Percentiles rank a stretch among this genome's conserved stretches.
phyloP scores from a whole-genome alignment of 257 asterid species.

The Penstemon newberryi region DNA sequence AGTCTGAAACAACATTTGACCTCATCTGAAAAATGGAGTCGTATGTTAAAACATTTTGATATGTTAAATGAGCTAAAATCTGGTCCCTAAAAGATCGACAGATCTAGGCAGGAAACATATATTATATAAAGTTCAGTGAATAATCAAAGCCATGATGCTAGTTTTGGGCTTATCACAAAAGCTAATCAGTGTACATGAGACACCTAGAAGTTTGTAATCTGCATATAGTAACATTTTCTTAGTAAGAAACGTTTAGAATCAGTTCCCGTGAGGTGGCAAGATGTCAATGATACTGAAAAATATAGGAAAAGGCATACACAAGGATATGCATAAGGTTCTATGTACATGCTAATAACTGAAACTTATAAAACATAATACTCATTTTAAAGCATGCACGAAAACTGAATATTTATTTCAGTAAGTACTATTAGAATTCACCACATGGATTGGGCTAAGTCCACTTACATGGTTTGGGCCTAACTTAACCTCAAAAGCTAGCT shows the following conservation, averaged over 20 bases:
- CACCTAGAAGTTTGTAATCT: not conserved
- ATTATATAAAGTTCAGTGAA: constrained; percentile 4
- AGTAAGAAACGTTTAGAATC: not conserved
- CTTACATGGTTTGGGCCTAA: too few relatives aligned
- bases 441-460: too few relatives aligned
- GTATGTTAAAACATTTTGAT: not conserved
- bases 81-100: not conserved
- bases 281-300: constrained; percentile 6
- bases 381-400: not conserved
- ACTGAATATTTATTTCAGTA: not conserved
- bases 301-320: not conserved
- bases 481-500: too few relatives aligned
- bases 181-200: not conserved
- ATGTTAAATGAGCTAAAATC: not conserved
- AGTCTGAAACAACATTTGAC: not conserved
- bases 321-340: constrained; percentile 15
- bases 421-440: too few relatives aligned
- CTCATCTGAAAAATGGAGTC: not conserved
- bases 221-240: constrained; percentile 8
- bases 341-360: constrained; percentile 17
- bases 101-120: not conserved
- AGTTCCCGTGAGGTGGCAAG: constrained; percentile 5
- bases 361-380: not conserved
- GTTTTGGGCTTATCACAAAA: not conserved
- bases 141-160: not conserved